Evolutionary conservation across 2,329 filamentous ascomycete species (phyloP), one percentile per base, ranked within the genome.

Genomic region (Ophiocordyceps robertsii): DNA sequence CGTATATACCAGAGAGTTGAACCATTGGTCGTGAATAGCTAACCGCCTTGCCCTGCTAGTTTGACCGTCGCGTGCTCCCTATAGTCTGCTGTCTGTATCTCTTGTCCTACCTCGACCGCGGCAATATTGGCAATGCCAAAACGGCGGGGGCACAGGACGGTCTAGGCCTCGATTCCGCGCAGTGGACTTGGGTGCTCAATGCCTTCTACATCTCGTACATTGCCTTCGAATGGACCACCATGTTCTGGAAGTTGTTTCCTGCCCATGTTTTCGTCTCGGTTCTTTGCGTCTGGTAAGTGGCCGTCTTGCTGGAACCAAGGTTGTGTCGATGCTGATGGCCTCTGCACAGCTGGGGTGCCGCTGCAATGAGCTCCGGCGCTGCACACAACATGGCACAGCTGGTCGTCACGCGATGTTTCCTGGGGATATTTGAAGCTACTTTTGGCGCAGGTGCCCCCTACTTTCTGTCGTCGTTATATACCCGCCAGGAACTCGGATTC

Each of bases 391-490:
- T 49, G 46, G 49, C 43, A 5, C 48, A 46, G 5, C 46, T 54
- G 38, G 47, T 52, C 44, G 49, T 46, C 10, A 45, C 49, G 16
- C 47, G 53, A n/a, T 47, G 48, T 27, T 39, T 58, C 29, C 48
- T 60, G 16, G 57, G 54, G 9, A 46, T 55, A 8, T 53, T 58
- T 8, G 57, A 60, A 29, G 57, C 57, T 3, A 30, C 31, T 11
- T 43, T 47, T 33, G 54, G 53, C 8, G 46, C 55, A 13, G 56
- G 56, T 10, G 49, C 51, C 27, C 51, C 57, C 2, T 60, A 56
- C 38, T 54, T 55, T 27, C 49, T 61, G 6, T 59, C 58, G 1
- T 46, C 60, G 33, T 60, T 61, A 44, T 62, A 62, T 41, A 53
- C 55, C 32, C 50, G 58, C 7, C 50, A 49, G 7, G 59, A 62